A percentile compares a stretch with the other conserved stretches of the same genome.
Evolutionary conservation across 2,329 filamentous ascomycete species (phyloP).

Genomic region (Claviceps africana): DNA sequence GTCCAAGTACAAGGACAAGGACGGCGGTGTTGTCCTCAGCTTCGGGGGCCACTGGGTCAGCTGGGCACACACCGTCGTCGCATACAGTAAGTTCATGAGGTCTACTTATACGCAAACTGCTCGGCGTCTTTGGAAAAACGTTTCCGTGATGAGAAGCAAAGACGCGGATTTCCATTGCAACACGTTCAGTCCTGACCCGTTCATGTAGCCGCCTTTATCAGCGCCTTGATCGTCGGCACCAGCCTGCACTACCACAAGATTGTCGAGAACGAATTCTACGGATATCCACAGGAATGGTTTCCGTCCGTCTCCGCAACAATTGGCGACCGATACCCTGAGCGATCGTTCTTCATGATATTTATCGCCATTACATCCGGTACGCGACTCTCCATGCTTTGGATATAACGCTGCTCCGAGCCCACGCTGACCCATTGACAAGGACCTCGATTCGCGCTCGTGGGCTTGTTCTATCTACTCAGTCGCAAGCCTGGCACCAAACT

Average conservation of each 20-base stretch:
- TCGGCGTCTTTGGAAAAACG: neutral
- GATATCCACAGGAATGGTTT: conserved; percentile 92
- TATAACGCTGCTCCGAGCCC: neutral
- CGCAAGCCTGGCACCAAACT: conserved; percentile 59
- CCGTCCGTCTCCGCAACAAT: conserved; percentile 94
- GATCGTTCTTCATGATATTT: conserved; percentile 93
- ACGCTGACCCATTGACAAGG: conserved; percentile 32
- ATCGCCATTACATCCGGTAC: conserved; percentile 87
- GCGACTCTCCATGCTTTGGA: conserved; percentile 8
- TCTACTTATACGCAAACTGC: neutral
- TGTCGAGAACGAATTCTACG: conserved; percentile 91
- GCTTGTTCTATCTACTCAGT: conserved; percentile 83
- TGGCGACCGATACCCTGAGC: conserved; percentile 90
- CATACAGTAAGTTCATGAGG: conserved; percentile 51
- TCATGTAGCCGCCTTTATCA: conserved; percentile 61
- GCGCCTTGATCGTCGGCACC: conserved; percentile 68
- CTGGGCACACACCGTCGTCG: conserved; percentile 70
- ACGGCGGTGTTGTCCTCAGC: conserved; percentile 42
- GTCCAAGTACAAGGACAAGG: conserved; percentile 50
- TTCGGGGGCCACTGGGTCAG: conserved; percentile 86
- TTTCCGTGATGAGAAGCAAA: neutral
- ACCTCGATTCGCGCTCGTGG: conserved; percentile 80
- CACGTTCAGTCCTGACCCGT: conserved; percentile 9
- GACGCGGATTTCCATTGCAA: neutral
- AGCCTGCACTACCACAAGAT: conserved; percentile 91